These are phyloP conservation scores for Phyllosticta ampelicida DNA, from an alignment of 2,329 filamentous ascomycete genomes.

Conservation along the genomic window DNA sequence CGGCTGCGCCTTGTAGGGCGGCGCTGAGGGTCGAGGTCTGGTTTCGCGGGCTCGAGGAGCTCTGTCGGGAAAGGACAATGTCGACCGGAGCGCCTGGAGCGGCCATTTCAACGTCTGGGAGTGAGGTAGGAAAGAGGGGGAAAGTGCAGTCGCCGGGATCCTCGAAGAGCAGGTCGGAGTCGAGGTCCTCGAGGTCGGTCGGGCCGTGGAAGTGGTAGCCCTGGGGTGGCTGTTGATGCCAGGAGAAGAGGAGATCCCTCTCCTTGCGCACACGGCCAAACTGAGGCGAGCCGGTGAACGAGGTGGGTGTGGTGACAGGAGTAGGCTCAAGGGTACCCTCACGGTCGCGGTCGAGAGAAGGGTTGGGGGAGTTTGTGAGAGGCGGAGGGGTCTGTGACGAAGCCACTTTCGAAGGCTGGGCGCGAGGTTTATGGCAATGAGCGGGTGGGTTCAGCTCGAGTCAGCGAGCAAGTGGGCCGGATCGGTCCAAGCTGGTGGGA, in stretches of 20 bases:
- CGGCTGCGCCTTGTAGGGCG: slow-evolving; percentile 40
- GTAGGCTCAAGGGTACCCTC: slow-evolving; percentile 12
- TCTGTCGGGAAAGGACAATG: slow-evolving; percentile 45
- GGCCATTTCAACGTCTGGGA: slow-evolving; percentile 8
- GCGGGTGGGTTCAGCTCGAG: slow-evolving; percentile 10
- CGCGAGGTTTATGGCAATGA: slow-evolving; percentile 10
- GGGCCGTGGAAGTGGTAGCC: slow-evolving; percentile 17
- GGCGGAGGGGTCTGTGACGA: slow-evolving; percentile 13
- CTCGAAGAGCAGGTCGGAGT: slow-evolving; percentile 29
- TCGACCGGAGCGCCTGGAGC: slow-evolving; percentile 39
- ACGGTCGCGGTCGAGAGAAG: slow-evolving; percentile 11
- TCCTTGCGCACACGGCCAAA: slow-evolving; percentile 33
- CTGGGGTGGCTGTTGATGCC: slow-evolving; percentile 32
- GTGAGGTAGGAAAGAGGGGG: slow-evolving; percentile 27
- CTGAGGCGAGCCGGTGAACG: slow-evolving; percentile 21
- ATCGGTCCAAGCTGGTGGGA: slow-evolving; percentile 10
- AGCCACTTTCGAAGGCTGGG: slow-evolving; percentile 7
- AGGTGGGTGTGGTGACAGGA: slow-evolving; percentile 13
- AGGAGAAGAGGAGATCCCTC: slow-evolving; percentile 32
- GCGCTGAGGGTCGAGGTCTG: slow-evolving; percentile 54
- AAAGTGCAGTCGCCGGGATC: slow-evolving; percentile 32
- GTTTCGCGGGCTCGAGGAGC: slow-evolving; percentile 48
- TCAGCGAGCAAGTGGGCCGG: slow-evolving; percentile 8
- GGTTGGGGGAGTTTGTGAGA: slow-evolving; percentile 13
- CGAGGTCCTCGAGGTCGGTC: slow-evolving; percentile 19